phyloP scores from a whole-genome alignment of 1,284 basidiomycete genomes.

The Sporisorium sorghi region DNA sequence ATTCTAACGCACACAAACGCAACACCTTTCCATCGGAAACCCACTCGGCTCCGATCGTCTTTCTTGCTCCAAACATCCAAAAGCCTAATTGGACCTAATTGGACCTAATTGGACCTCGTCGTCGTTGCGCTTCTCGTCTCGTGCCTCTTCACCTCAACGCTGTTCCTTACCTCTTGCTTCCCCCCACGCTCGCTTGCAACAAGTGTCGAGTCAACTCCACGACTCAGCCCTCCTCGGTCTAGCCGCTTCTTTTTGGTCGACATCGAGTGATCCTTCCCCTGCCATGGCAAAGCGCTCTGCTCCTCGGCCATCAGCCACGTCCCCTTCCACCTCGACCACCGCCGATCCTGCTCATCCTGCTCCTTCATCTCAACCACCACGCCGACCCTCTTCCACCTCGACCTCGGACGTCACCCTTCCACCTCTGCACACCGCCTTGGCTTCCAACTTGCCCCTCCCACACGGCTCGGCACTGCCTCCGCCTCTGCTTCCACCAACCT shows the following conservation, averaged over 20 bases:
- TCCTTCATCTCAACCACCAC: neutral
- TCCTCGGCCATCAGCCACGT: slow-evolving; percentile 14
- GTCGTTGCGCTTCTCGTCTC: neutral
- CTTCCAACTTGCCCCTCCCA: slow-evolving; percentile 10
- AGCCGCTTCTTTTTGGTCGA: too few species aligned
- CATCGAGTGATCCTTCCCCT: neutral
- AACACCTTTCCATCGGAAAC: slow-evolving; percentile 8
- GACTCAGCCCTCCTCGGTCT: neutral
- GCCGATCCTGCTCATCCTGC: neutral
- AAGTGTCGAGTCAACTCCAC: neutral
- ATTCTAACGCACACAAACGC: too few species aligned
- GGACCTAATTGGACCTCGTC: too few species aligned
- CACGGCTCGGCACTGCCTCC: slow-evolving; percentile 28
- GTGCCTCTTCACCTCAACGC: too few species aligned
- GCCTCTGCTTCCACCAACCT: slow-evolving; percentile 20
- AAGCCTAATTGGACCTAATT: too few species aligned
- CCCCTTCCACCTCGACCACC: slow-evolving; percentile 14
- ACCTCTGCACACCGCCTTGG: slow-evolving; percentile 31
- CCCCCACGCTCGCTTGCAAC: neutral
- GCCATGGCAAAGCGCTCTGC: slow-evolving; percentile 29
- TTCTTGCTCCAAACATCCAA: neutral
- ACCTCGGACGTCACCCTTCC: slow-evolving; percentile 32
- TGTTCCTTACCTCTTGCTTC: neutral
- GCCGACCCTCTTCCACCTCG: slow-evolving; percentile 18
- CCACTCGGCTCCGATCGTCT: neutral